These are phyloP conservation scores for Lasiosphaeria ovina DNA, from an alignment of 495 filamentous ascomycete species.

Conservation along the genomic window DNA sequence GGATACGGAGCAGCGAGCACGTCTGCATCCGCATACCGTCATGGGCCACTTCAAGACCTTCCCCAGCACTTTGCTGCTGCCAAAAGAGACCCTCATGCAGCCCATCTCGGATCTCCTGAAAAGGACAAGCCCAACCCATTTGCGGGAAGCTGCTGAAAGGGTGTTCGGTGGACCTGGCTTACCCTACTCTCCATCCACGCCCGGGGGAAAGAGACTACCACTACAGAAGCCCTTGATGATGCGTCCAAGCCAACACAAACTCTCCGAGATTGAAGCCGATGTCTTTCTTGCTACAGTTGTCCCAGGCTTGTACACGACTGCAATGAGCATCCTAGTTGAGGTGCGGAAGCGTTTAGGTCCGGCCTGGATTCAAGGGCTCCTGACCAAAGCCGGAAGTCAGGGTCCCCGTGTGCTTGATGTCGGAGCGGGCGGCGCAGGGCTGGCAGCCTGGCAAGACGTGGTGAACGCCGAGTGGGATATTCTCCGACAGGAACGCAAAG, in stretches of 20 bases:
- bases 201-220: conserved; percentile 34
- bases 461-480: conserved; percentile 74
- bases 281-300: conserved; percentile 74
- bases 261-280: conserved; percentile 87
- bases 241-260: conserved; percentile 64
- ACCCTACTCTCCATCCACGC: conserved; percentile 61
- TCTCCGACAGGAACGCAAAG: conserved; percentile 52
- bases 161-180: conserved; percentile 72
- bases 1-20: conserved; percentile 10
- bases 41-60: conserved; percentile 62
- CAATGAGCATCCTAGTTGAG: conserved; percentile 74
- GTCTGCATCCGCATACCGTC: conserved; percentile 65
- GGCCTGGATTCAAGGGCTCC: conserved; percentile 69
- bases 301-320: conserved; percentile 74
- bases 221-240: conserved; percentile 69
- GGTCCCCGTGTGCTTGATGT: conserved; percentile 79
- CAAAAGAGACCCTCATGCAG: conserved; percentile 61
- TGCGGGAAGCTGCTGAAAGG: conserved; percentile 63
- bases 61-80: conserved; percentile 70
- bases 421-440: conserved; percentile 77
- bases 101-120: conserved; percentile 65
- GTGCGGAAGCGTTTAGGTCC: conserved; percentile 79
- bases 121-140: conserved; percentile 67
- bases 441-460: conserved; percentile 82
- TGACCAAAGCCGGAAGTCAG: conserved; percentile 61